A percentile compares a stretch with the other conserved stretches of the same genome.
Conservation (phyloP, 1,284 basidiomycete genomes). For the Farysia itapuensis region DNA sequence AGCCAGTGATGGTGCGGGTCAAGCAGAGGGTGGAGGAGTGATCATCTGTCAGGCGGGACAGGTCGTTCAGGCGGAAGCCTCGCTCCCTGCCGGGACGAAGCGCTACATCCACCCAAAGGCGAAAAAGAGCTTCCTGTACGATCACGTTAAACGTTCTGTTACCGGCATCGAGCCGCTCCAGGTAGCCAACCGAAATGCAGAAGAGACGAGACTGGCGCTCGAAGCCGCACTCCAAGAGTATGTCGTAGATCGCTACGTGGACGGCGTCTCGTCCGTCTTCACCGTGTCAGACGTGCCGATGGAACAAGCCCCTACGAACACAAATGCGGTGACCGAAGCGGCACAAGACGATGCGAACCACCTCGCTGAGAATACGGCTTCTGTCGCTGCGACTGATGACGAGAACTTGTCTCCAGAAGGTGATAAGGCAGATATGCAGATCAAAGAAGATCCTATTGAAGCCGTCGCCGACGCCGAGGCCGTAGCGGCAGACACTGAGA, state of each 20-base stretch:
- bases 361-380: conserved; percentile 17
- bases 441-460: conserved; percentile 9
- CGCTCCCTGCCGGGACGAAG: conserved; percentile 1
- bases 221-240: conserved; percentile 40
- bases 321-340: conserved; percentile 1
- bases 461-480: conserved; percentile 10
- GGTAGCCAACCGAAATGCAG: conserved; percentile 5
- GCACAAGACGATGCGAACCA: conserved; percentile 13
- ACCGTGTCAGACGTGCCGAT: conserved; percentile 10
- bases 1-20: no score
- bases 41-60: conserved; percentile 37
- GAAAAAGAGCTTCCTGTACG: conserved; percentile 24
- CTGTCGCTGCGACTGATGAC: conserved; percentile 1
- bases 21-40: no score
- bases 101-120: conserved; percentile 26
- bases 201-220: conserved; percentile 23
- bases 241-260: conserved; percentile 46
- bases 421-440: not conserved
- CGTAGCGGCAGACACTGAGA: conserved; percentile 5
- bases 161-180: conserved; percentile 12
- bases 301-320: not conserved
- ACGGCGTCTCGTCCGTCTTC: conserved; percentile 46
- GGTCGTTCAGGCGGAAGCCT: not conserved
- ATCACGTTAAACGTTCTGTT: conserved; percentile 24
- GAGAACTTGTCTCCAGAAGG: not conserved